These are phyloP conservation scores for Mallotus repandus DNA, from an alignment of 441 rosid genomes.

Conservation along the genomic window DNA sequence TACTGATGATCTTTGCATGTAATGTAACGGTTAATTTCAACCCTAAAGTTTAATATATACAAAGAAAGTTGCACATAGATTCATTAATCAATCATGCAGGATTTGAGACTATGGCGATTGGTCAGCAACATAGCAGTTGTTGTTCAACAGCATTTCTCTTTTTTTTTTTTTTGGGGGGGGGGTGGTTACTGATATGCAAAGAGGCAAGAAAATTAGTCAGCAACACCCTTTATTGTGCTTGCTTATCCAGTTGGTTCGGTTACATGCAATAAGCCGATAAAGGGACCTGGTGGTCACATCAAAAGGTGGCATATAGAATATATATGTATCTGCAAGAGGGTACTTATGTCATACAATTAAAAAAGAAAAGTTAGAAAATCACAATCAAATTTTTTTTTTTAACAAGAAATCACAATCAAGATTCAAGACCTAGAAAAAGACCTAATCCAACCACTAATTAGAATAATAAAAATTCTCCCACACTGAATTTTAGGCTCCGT, in stretches of 20 bases:
- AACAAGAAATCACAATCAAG: conserved; percentile 13
- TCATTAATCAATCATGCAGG: background rate
- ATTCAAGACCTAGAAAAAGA: conserved; percentile 21
- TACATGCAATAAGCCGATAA: conserved; percentile 18
- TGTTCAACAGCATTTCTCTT: conserved; percentile 2
- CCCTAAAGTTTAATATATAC: background rate
- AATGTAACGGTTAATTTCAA: background rate
- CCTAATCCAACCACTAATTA: conserved; percentile 32
- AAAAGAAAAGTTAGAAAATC: conserved; percentile 1
- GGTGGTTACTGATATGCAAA: conserved; percentile 24
- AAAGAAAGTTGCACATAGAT: too few species aligned
- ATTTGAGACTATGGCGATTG: too few species aligned
- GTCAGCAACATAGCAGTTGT: too few species aligned
- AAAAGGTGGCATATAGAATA: background rate
- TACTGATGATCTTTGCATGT: too few species aligned
- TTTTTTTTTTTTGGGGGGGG: too few species aligned
- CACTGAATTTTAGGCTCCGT: conserved; percentile 8
- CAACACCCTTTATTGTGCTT: conserved; percentile 17
- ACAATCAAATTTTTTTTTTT: conserved; percentile 2
- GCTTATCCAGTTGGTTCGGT: conserved; percentile 30
- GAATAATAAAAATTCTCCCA: conserved; percentile 7
- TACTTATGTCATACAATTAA: background rate
- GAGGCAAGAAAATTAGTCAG: conserved; percentile 23
- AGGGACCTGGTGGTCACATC: conserved; percentile 31
- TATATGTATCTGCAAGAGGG: background rate